Percentiles rank a stretch among this genome's conserved stretches.
Conservation (phyloP, 225 moss, liverwort and hornwort genomes). For the Ulota crispa region DNA sequence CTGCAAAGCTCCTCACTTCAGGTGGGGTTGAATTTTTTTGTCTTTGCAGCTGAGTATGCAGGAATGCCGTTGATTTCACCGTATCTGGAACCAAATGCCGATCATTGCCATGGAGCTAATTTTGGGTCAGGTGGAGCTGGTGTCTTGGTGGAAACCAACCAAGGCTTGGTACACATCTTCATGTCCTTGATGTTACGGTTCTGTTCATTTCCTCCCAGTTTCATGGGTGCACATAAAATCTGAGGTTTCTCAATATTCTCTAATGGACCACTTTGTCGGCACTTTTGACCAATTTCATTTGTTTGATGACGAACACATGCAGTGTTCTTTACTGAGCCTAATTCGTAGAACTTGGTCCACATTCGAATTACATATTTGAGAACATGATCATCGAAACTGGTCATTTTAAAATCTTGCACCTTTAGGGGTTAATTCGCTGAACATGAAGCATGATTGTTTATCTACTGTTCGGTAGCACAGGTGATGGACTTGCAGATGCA, state of each 20-base stretch:
- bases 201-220: too few relatives aligned
- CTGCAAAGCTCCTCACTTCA: background rate
- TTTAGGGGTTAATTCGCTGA: too few relatives aligned
- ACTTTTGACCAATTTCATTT: background rate
- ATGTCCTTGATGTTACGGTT: too few relatives aligned
- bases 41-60: constrained; percentile 56
- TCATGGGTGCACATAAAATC: too few relatives aligned
- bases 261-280: background rate
- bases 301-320: background rate
- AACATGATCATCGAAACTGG: too few relatives aligned
- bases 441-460: too few relatives aligned
- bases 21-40: background rate
- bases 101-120: constrained; percentile 65
- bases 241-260: too few relatives aligned
- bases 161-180: constrained; percentile 55
- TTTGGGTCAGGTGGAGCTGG: constrained; percentile 88
- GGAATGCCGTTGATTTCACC: constrained; percentile 55
- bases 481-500: constrained; percentile 47
- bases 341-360: too few relatives aligned
- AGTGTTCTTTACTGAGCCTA: background rate
- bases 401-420: too few relatives aligned
- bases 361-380: too few relatives aligned
- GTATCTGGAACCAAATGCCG: constrained; percentile 70
- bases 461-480: too few relatives aligned
- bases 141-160: constrained; percentile 60